Conservation (phyloP, 2,329 filamentous ascomycete species). For the Fusarium clavum region DNA sequence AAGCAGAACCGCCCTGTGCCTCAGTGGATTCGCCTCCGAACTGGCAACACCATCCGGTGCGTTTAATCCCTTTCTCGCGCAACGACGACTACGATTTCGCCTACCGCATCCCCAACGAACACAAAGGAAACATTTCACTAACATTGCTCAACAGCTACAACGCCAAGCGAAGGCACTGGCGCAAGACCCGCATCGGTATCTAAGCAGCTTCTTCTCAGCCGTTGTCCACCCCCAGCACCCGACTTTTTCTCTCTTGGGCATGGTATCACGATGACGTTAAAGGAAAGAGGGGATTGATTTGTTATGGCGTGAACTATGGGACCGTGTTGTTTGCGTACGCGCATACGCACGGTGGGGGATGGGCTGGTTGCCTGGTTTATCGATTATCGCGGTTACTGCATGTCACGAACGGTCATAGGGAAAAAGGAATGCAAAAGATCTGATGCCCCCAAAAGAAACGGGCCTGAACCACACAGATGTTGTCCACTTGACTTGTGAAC, state of each 20-base stretch:
- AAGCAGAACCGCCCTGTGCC: slow-evolving; percentile 99
- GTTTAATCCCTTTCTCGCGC: slow-evolving; percentile 51
- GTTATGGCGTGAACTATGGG: slow-evolving; percentile 43
- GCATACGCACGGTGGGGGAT: slow-evolving; percentile 43
- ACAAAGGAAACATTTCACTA: slow-evolving; percentile 15
- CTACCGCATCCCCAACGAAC: background rate
- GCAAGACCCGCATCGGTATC: slow-evolving; percentile 99
- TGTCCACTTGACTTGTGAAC: slow-evolving; percentile 22
- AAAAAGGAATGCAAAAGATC: slow-evolving; percentile 58
- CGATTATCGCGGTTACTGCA: slow-evolving; percentile 57
- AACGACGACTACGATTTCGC: slow-evolving; percentile 22
- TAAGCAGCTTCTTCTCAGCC: slow-evolving; percentile 66
- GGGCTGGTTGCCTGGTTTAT: slow-evolving; percentile 53
- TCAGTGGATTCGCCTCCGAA: slow-evolving; percentile 99
- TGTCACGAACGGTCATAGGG: slow-evolving; percentile 61
- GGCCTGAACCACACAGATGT: slow-evolving; percentile 38
- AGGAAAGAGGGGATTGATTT: slow-evolving; percentile 35
- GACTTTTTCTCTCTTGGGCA: slow-evolving; percentile 43
- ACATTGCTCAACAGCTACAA: slow-evolving; percentile 81
- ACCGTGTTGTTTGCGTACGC: slow-evolving; percentile 30
- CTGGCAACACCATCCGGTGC: slow-evolving; percentile 99
- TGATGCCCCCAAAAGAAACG: slow-evolving; percentile 48
- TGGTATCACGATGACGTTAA: slow-evolving; percentile 45
- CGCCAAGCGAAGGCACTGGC: slow-evolving; percentile 99
- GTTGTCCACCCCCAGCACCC: slow-evolving; percentile 45